A percentile compares a stretch with the other conserved stretches of the same genome.
Conservation (phyloP, 495 filamentous ascomycete species). For the Penicillium nucicola region DNA sequence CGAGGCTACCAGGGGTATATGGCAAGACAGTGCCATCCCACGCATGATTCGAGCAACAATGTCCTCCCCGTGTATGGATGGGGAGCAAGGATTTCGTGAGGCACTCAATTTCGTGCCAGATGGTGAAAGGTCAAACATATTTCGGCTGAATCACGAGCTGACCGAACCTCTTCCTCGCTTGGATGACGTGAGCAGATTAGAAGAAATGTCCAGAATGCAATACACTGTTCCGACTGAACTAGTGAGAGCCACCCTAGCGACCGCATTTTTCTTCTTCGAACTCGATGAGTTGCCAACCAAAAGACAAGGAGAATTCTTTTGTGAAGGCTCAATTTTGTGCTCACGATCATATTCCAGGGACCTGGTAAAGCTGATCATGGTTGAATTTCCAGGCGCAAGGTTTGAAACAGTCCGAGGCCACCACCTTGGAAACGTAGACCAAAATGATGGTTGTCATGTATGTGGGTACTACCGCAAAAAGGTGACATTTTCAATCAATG, state of each 20-base stretch:
- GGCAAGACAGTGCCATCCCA: too few relatives aligned
- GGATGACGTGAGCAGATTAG: too few relatives aligned
- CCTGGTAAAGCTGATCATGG: not conserved
- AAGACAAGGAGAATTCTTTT: conserved; percentile 2
- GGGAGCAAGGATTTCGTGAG: too few relatives aligned
- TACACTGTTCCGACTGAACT: not conserved
- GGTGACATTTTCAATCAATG: not conserved
- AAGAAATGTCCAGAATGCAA: not conserved
- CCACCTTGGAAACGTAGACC: not conserved
- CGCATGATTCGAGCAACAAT: too few relatives aligned
- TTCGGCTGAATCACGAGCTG: too few relatives aligned
- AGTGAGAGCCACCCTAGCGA: not conserved
- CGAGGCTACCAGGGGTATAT: too few relatives aligned
- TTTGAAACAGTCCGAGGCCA: not conserved
- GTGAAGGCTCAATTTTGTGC: conserved; percentile 12
- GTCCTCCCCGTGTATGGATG: too few relatives aligned
- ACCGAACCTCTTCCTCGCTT: too few relatives aligned
- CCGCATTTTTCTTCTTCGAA: conserved; percentile 18
- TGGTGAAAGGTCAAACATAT: too few relatives aligned
- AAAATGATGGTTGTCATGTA: conserved; percentile 3
- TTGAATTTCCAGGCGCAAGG: not conserved
- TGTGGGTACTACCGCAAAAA: conserved; percentile 11
- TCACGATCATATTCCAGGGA: not conserved
- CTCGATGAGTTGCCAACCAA: conserved; percentile 10
- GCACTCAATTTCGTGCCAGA: too few relatives aligned